Evolutionary conservation across 1,139 yeast genomes (phyloP), one percentile per base, ranked within the genome.

Genomic region (Suhomyces yuchorum): DNA sequence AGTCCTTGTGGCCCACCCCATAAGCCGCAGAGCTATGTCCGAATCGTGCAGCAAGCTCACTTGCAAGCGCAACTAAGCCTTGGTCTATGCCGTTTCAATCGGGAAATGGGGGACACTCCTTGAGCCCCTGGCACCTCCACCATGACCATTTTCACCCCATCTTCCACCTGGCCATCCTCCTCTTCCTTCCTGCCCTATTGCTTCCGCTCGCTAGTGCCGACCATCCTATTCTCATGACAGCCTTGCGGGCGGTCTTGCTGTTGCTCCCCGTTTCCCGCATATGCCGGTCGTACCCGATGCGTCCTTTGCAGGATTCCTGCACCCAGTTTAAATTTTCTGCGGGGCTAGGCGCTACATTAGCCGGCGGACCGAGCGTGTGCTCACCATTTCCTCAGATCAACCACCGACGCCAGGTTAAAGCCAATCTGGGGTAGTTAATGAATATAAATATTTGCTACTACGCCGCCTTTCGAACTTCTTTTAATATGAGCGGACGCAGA

Each of bases 351-450:
- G 42, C 20, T 22, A 34, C 15, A 14, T 11, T 26, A 40, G 42
- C 50, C 50, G 50, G 45, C 42, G 35, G 34, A 37, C 50, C 50
- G 50, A 43, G 46, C 43, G 49, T 42, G 49, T 41, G 33, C 36
- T 36, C 39, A 40, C 40, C 49, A 36, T 35, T 33, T 20, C 4
- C 37, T 34, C 32, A 40, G 47, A 47, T 47, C 50, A 43, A 47
- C 30, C 33, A 42, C 36, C 28, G 24, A 28, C 30, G 33, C 37
- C 36, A 19, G 24, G 36, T 37, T n/a, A 43, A 42, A 43, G 23
- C 40, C 38, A 44, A 47, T 47, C 50, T 47, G 50, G 50, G 50
- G 50, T 47, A 47, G 37, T 37, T 14, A 14, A 40, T 37, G 39
- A 33, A 34, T 46, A 47, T 47, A 47, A 47, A 47, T 47, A 47